Percentiles rank a stretch among this genome's conserved stretches.
Evolutionary conservation across 1,139 yeast genomes (phyloP).

Genomic region (Magnusiomyces paraingens): DNA sequence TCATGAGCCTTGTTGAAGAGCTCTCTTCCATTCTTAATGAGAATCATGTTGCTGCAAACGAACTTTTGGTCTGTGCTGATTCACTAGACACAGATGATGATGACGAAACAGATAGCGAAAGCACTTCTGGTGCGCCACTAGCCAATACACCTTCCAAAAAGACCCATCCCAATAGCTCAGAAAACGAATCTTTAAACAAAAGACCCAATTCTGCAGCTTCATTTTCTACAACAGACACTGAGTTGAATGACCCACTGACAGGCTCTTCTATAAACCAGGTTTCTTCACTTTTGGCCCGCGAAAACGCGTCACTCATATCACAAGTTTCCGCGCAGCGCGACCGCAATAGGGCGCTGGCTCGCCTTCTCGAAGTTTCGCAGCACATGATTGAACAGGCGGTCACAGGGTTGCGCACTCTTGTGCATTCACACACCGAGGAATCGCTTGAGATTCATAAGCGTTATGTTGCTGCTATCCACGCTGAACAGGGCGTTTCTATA

Average conservation of each 20-base stretch:
- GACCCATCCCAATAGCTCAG: neutral
- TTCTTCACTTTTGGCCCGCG: constrained; percentile 11
- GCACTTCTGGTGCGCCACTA: neutral
- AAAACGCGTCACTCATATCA: constrained; percentile 18
- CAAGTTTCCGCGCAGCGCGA: constrained; percentile 18
- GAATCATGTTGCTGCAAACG: constrained; percentile 27
- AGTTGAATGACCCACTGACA: neutral
- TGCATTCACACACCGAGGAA: constrained; percentile 22
- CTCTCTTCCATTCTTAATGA: constrained; percentile 22
- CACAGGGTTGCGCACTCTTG: constrained; percentile 21
- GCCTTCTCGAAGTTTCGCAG: constrained; percentile 20
- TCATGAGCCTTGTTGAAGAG: constrained; percentile 25
- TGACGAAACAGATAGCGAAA: constrained; percentile 15
- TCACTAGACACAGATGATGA: constrained; percentile 22
- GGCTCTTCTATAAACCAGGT: constrained; percentile 3
- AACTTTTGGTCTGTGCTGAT: constrained; percentile 27
- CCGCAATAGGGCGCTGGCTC: constrained; percentile 19
- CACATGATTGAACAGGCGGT: constrained; percentile 23
- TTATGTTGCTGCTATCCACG: constrained; percentile 23
- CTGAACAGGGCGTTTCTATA: constrained; percentile 22
- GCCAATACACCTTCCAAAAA: neutral
- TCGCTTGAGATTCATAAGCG: constrained; percentile 24
- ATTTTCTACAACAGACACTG: no score
- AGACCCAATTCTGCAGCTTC: neutral
- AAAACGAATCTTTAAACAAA: neutral